phyloP scores from a whole-genome alignment of 768 basidiomycete species.

The Porphyrellus cyaneotinctus region DNA sequence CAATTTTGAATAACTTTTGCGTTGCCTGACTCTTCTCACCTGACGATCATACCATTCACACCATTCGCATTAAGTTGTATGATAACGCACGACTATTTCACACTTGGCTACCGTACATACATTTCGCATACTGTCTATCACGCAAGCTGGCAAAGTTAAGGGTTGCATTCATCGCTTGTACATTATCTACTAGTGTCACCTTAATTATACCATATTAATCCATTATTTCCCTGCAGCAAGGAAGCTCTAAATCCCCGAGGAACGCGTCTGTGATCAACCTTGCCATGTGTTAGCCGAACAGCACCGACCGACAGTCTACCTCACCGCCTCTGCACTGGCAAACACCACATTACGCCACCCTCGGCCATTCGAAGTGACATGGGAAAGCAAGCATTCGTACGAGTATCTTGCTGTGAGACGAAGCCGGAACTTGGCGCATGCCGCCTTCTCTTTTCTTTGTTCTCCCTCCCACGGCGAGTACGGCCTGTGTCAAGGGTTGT shows the following conservation, averaged over 20 bases:
- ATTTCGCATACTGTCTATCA: conserved; percentile 18
- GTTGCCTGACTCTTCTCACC: background rate
- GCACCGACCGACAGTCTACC: no score
- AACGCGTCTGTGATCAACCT: no score
- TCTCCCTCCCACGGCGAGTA: conserved; percentile 14
- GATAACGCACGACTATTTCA: conserved; percentile 30
- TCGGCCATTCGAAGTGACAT: background rate
- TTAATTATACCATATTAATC: conserved; percentile 37
- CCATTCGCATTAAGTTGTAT: conserved; percentile 27
- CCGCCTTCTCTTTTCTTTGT: background rate
- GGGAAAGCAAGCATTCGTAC: conserved; percentile 3
- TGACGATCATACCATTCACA: conserved; percentile 17
- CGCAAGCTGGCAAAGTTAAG: conserved; percentile 12
- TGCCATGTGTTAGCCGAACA: no score
- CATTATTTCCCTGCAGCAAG: conserved; percentile 4
- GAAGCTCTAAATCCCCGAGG: no score
- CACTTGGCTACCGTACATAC: conserved; percentile 26
- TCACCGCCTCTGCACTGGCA: no score
- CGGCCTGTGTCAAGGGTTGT: conserved; percentile 3
- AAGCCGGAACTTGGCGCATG: conserved; percentile 1
- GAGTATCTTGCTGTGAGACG: conserved; percentile 1
- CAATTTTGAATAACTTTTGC: conserved; percentile 48
- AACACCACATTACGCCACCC: no score
- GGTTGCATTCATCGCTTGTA: conserved; percentile 24
- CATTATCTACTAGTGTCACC: conserved; percentile 24